Evolutionary conservation across 768 basidiomycete genomes (phyloP).

Genomic region (Agaricus sinodeliciosus): DNA sequence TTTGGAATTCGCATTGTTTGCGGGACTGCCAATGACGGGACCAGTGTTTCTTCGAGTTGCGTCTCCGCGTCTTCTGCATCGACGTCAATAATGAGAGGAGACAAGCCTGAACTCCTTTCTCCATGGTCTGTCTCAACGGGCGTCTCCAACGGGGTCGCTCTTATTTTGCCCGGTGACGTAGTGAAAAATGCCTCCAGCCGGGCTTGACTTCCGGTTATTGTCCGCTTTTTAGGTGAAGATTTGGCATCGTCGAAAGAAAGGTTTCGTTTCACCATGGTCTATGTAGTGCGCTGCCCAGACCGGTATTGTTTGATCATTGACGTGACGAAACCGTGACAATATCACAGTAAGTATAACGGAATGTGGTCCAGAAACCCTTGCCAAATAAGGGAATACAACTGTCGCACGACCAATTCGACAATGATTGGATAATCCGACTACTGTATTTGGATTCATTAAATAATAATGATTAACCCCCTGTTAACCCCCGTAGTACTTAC

Average conservation of each 20-base stretch:
- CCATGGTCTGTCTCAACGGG: not conserved
- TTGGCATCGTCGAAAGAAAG: not conserved
- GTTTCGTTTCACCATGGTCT: not conserved
- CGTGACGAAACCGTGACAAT: no score
- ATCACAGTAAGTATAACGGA: no score
- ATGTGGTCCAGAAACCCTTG: no score
- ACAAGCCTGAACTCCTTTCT: not conserved
- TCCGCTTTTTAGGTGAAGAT: conserved; percentile 4
- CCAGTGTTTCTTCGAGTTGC: not conserved
- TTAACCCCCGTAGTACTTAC: no score
- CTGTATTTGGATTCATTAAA: no score
- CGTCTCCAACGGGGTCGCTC: not conserved
- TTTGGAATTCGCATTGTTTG: not conserved
- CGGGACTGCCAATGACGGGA: not conserved
- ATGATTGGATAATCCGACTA: no score
- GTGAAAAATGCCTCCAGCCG: conserved; percentile 8
- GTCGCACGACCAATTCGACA: no score
- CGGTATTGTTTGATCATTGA: no score
- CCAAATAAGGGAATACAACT: no score
- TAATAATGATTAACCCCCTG: no score
- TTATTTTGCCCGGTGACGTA: not conserved
- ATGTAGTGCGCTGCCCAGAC: not conserved
- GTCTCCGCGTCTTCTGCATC: not conserved
- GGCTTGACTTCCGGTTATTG: conserved; percentile 1
- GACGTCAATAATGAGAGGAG: conserved; percentile 4